phyloP scores from a whole-genome alignment of 2,329 filamentous ascomycete genomes.

The Cryphonectria naterciae region DNA sequence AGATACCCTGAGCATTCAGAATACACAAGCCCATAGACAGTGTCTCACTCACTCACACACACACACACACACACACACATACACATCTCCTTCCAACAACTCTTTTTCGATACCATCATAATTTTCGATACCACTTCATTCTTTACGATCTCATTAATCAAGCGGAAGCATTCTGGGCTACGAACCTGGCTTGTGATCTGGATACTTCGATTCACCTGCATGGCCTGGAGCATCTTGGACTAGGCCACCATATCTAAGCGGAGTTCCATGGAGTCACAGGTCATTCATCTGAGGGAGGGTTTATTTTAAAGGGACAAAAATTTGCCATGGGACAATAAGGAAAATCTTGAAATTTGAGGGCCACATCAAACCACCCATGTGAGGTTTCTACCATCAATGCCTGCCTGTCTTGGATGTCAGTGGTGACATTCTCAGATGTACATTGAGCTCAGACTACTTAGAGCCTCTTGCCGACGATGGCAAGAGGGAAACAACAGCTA shows the following conservation, averaged over 20 bases:
- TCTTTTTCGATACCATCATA: not conserved
- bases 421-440: slow-evolving; percentile 18
- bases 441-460: slow-evolving; percentile 16
- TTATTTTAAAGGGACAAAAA: not conserved
- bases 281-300: slow-evolving; percentile 9
- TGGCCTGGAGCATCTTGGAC: slow-evolving; percentile 17
- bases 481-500: slow-evolving; percentile 14
- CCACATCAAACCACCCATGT: slow-evolving; percentile 8
- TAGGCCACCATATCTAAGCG: slow-evolving; percentile 21
- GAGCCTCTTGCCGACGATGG: slow-evolving; percentile 13
- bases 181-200: slow-evolving; percentile 17
- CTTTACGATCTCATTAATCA: slow-evolving; percentile 23
- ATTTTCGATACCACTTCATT: slow-evolving; percentile 20
- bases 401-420: slow-evolving; percentile 1
- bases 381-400: not conserved
- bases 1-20: slow-evolving; percentile 25
- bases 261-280: slow-evolving; percentile 24
- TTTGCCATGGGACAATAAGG: slow-evolving; percentile 2
- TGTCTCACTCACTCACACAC: slow-evolving; percentile 1
- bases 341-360: slow-evolving; percentile 14
- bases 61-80: not conserved
- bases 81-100: not conserved
- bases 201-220: slow-evolving; percentile 23
- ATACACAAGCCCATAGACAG: slow-evolving; percentile 10
- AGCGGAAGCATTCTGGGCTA: slow-evolving; percentile 12